These are phyloP conservation scores for Penicillium angulare DNA, from an alignment of 495 filamentous ascomycete genomes.

Conservation along the genomic window DNA sequence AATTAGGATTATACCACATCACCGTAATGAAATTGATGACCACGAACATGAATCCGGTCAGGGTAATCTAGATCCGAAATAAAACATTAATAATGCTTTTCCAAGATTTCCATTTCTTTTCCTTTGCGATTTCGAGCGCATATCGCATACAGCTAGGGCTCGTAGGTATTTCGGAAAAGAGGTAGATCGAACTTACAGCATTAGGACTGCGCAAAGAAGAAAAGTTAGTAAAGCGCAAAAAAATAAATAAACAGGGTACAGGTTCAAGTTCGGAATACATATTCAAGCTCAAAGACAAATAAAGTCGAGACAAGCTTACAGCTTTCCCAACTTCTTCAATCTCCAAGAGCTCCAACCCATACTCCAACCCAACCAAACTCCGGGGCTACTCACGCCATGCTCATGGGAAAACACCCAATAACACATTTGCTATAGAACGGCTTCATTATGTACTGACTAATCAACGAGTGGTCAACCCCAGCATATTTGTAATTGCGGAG, in stretches of 20 bases:
- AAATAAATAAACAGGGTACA: not conserved
- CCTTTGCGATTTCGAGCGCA: no score
- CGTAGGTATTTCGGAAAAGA: not conserved
- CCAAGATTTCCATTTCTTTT: not conserved
- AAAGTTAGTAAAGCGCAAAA: slow-evolving; percentile 13
- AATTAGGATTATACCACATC: slow-evolving; percentile 91
- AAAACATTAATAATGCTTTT: not conserved
- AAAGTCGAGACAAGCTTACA: no score
- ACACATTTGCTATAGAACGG: slow-evolving; percentile 96
- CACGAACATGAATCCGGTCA: slow-evolving; percentile 89
- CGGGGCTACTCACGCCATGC: slow-evolving; percentile 89
- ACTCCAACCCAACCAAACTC: no score
- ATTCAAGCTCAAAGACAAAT: not conserved
- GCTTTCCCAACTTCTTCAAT: no score
- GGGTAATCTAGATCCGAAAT: slow-evolving; percentile 69
- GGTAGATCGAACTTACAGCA: slow-evolving; percentile 48
- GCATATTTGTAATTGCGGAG: slow-evolving; percentile 91
- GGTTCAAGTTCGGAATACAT: not conserved
- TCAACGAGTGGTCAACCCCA: slow-evolving; percentile 80
- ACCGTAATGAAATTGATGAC: slow-evolving; percentile 88
- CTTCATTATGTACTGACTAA: slow-evolving; percentile 90
- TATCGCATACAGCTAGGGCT: no score
- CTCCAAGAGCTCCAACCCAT: no score
- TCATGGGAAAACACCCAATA: slow-evolving; percentile 91
- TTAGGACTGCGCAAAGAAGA: slow-evolving; percentile 49